Evolutionary conservation across 768 basidiomycete species (phyloP).

Genomic region (Rhodosporidiobolus odoratus): DNA sequence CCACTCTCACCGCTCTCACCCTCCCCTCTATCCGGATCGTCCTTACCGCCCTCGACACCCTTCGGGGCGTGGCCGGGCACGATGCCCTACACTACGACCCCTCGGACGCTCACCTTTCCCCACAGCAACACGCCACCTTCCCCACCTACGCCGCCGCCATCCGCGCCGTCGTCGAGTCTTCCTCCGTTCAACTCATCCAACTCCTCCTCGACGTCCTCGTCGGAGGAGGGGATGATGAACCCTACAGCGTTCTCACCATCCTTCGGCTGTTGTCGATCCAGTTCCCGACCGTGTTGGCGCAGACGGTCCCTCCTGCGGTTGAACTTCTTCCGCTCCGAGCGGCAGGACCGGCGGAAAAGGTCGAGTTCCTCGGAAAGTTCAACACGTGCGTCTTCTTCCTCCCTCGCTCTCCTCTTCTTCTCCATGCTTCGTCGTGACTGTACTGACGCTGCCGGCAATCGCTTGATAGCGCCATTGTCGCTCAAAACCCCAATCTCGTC

Average conservation of each 20-base stretch:
- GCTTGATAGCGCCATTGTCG: conserved; percentile 58
- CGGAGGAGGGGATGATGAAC: conserved; percentile 76
- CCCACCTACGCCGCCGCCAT: conserved; percentile 51
- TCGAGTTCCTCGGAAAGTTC: conserved; percentile 67
- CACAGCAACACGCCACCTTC: conserved; percentile 6
- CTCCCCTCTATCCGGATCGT: conserved; percentile 76
- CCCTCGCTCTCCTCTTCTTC: background rate
- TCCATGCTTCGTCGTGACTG: conserved; percentile 5
- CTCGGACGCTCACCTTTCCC: conserved; percentile 8
- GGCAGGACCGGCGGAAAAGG: conserved; percentile 53
- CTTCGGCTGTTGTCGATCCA: conserved; percentile 62
- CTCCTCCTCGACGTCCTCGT: conserved; percentile 65
- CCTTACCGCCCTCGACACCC: conserved; percentile 71
- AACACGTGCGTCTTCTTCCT: conserved; percentile 57
- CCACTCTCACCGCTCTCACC: conserved; percentile 69
- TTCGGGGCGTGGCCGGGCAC: conserved; percentile 69
- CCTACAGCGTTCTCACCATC: conserved; percentile 67
- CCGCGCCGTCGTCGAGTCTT: conserved; percentile 53
- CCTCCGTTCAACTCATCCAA: conserved; percentile 59
- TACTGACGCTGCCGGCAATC: conserved; percentile 16
- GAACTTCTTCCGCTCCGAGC: conserved; percentile 58
- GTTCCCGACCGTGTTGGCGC: conserved; percentile 65
- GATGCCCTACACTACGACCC: conserved; percentile 54
- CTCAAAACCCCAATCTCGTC: conserved; percentile 67
- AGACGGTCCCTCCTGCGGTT: conserved; percentile 68